These are phyloP conservation scores for Sugiyamaella chiloensis DNA, from an alignment of 805 yeast genomes.

Conservation along the genomic window DNA sequence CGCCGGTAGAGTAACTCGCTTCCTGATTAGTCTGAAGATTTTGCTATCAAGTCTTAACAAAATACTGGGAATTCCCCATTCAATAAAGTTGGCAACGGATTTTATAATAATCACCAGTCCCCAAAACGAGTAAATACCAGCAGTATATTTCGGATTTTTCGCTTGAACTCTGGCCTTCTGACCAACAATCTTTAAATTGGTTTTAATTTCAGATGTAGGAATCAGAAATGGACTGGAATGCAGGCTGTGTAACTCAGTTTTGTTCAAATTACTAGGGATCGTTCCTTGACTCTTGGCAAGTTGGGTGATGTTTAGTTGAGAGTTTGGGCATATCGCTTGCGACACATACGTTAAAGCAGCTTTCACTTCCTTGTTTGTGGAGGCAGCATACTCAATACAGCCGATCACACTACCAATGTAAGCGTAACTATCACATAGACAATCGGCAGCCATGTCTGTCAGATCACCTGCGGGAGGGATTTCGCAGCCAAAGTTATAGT, in stretches of 20 bases:
- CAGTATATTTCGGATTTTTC: neutral
- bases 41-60: constrained; percentile 13
- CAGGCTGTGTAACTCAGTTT: constrained; percentile 5
- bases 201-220: constrained; percentile 7
- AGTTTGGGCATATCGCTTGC: constrained; percentile 9
- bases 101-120: constrained; percentile 12
- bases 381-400: constrained; percentile 11
- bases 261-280: neutral
- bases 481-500: constrained; percentile 8
- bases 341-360: neutral
- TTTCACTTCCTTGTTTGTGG: neutral
- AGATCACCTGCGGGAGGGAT: constrained; percentile 7
- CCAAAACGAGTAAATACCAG: constrained; percentile 16
- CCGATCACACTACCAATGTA: constrained; percentile 17
- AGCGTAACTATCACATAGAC: constrained; percentile 8
- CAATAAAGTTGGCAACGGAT: constrained; percentile 16
- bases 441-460: neutral
- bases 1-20: constrained; percentile 29
- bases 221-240: constrained; percentile 4
- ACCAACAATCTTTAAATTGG: constrained; percentile 2
- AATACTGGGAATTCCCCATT: constrained; percentile 8
- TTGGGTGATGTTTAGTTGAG: constrained; percentile 7
- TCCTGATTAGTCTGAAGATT: constrained; percentile 20
- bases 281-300: neutral
- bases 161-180: neutral